Evolutionary conservation across 495 filamentous ascomycete species (phyloP), one percentile per base, ranked within the genome.

Genomic region (Penicillium paxilli): DNA sequence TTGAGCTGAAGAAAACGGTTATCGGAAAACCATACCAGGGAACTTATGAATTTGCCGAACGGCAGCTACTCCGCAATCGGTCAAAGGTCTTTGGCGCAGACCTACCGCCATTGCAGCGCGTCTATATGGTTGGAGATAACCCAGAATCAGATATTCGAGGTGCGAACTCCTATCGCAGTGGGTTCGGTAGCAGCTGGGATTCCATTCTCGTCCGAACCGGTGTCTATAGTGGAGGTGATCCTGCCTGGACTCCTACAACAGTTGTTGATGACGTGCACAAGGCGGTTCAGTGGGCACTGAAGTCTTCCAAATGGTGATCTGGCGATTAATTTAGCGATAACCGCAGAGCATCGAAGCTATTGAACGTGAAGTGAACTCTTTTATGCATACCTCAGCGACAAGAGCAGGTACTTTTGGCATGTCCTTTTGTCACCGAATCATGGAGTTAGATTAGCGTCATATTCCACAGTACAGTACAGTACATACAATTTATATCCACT

Each of bases 51-150:
- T 99, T 87, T 67, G 93, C 94, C 0, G 93, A 97, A 73, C 69
- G 77, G 19, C 79, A 87, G 51, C 69, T 99, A 23, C 65, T 76
- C 46, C 70, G 70, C 26, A 85, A 92, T 57, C 79, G 90, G 12
- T 58, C 71, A 14, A 58, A 80, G 25, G 55, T 80, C 3, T 68
- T 78, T 52, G 63, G 65, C 14, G 56, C 67, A 30, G 57, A 72
- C 14, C 52, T 75, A 1, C 64, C 63, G 7, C 73, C 72, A 14
- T 64, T 96, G 53, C 69, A 73, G 60, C 80, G 76, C 12, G 89
- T 99, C 5, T 98, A 95, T 62, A 97, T 98, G 93, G 80, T 99
- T n/a, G 94, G 94, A 0, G 94, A 99, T 60, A 99, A 98, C 59
- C 93, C 94, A 0, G 90, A 90, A 64, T 89, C 85, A 24, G 94